These are phyloP conservation scores for Endotrypanum monterogeii DNA, from an alignment of 208 protist genomes.

Conservation along the genomic window DNA sequence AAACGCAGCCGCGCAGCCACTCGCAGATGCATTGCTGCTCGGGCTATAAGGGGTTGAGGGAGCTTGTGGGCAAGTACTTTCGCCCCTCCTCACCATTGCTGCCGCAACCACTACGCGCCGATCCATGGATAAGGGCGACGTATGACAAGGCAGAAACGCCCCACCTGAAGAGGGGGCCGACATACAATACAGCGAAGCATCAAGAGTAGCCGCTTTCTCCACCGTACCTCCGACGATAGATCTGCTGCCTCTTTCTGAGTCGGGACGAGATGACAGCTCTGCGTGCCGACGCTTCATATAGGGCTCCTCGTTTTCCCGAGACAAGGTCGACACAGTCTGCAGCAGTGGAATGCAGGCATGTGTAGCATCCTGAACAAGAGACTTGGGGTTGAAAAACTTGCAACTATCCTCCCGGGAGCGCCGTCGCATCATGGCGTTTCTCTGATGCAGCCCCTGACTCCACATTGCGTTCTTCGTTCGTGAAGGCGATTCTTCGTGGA, in stretches of 20 bases:
- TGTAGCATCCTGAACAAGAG: too few relatives aligned
- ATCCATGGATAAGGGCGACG: neutral
- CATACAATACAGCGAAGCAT: neutral
- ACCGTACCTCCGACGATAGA: neutral
- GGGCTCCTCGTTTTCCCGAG: neutral
- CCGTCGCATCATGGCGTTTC: neutral
- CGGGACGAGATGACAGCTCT: neutral
- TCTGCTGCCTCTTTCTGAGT: neutral
- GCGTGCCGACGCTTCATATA: slow-evolving; percentile 4
- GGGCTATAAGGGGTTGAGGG: neutral
- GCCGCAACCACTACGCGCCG: neutral
- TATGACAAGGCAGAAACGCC: neutral
- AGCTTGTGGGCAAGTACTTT: neutral
- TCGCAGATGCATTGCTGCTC: neutral
- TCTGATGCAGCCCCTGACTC: neutral
- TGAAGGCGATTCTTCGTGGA: neutral
- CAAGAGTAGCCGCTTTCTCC: neutral
- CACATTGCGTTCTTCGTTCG: neutral
- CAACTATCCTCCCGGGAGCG: neutral
- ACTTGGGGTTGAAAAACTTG: neutral
- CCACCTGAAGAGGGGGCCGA: neutral
- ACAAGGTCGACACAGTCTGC: neutral
- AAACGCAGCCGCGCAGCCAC: neutral
- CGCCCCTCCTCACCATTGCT: neutral
- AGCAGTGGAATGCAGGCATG: neutral